These are phyloP conservation scores for Metschnikowia lochheadii DNA, from an alignment of 805 yeast species.

Conservation along the genomic window DNA sequence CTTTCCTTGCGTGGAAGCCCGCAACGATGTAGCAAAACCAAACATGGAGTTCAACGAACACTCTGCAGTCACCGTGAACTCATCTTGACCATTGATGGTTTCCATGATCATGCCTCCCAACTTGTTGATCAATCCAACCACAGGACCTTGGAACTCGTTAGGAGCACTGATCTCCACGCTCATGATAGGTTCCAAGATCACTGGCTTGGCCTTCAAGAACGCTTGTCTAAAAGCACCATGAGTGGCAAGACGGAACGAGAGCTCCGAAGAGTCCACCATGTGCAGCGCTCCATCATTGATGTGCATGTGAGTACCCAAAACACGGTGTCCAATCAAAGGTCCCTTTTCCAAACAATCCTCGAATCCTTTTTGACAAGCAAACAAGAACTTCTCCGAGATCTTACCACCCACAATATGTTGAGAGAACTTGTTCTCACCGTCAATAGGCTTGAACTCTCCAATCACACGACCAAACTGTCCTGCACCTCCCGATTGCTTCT, in stretches of 20 bases:
- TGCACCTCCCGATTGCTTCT: slow-evolving; percentile 98
- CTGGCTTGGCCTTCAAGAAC: slow-evolving; percentile 78
- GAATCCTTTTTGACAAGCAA: slow-evolving; percentile 94
- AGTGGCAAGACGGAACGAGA: slow-evolving; percentile 92
- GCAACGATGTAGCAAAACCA: slow-evolving; percentile 90
- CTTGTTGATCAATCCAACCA: slow-evolving; percentile 88
- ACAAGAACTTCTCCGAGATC: slow-evolving; percentile 89
- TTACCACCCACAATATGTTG: slow-evolving; percentile 95
- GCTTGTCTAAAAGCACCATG: slow-evolving; percentile 89
- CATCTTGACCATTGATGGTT: slow-evolving; percentile 91
- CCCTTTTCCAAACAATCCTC: slow-evolving; percentile 95
- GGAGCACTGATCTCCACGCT: slow-evolving; percentile 91
- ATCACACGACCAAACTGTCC: slow-evolving; percentile 98
- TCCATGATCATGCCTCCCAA: slow-evolving; percentile 88
- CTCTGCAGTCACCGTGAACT: slow-evolving; percentile 88
- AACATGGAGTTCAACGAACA: slow-evolving; percentile 96
- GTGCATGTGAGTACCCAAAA: slow-evolving; percentile 87
- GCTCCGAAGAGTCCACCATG: slow-evolving; percentile 93
- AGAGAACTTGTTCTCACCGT: slow-evolving; percentile 69
- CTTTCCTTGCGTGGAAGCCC: slow-evolving; percentile 98
- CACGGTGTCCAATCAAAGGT: slow-evolving; percentile 92
- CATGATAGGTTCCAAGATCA: slow-evolving; percentile 95
- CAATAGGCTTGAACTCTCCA: slow-evolving; percentile 68
- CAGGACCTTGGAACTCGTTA: slow-evolving; percentile 89
- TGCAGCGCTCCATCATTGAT: slow-evolving; percentile 97